A percentile compares a stretch with the other conserved stretches of the same genome.
Evolutionary conservation across 116 monocot genomes (phyloP).

Genomic region (Thalassia testudinum): DNA sequence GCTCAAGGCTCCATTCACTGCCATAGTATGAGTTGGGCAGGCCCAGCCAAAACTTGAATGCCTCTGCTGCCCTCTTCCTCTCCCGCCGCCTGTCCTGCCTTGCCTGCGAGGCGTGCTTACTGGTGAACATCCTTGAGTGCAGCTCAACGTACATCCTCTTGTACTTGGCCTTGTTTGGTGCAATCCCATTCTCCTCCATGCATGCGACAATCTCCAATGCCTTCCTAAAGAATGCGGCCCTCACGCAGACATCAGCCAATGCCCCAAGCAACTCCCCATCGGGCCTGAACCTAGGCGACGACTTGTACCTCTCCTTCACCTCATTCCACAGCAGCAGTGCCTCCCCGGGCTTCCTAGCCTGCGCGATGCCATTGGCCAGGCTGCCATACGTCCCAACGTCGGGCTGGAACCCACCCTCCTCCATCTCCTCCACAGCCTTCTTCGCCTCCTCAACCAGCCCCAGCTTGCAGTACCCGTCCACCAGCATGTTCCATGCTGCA

Average conservation of each 20-base stretch:
- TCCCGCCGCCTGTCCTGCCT: conserved; percentile 76
- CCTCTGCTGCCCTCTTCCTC: conserved; percentile 87
- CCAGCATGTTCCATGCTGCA: conserved; percentile 87
- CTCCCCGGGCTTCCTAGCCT: conserved; percentile 80
- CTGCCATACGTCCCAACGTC: conserved; percentile 83
- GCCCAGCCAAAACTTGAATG: conserved; percentile 97
- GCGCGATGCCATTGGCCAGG: conserved; percentile 73
- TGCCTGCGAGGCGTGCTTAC: conserved; percentile 88
- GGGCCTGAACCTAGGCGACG: conserved; percentile 36
- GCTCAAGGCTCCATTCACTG: conserved; percentile 88
- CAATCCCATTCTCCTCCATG: conserved; percentile 94
- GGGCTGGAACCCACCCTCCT: conserved; percentile 51
- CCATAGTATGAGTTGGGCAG: conserved; percentile 94
- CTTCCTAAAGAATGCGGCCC: conserved; percentile 86
- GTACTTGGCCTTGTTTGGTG: conserved; percentile 89
- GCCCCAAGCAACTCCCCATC: conserved; percentile 73
- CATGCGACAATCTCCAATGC: conserved; percentile 93
- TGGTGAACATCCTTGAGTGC: conserved; percentile 97
- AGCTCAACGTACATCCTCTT: conserved; percentile 89
- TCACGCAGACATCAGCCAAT: conserved; percentile 78
- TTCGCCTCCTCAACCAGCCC: conserved; percentile 66
- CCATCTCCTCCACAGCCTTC: conserved; percentile 57
- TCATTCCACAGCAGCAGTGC: conserved; percentile 89
- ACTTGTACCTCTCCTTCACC: conserved; percentile 58
- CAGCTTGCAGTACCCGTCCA: conserved; percentile 68